These are phyloP conservation scores for Pseudonectria buxi DNA, from an alignment of 2,329 filamentous ascomycete species.

Conservation along the genomic window DNA sequence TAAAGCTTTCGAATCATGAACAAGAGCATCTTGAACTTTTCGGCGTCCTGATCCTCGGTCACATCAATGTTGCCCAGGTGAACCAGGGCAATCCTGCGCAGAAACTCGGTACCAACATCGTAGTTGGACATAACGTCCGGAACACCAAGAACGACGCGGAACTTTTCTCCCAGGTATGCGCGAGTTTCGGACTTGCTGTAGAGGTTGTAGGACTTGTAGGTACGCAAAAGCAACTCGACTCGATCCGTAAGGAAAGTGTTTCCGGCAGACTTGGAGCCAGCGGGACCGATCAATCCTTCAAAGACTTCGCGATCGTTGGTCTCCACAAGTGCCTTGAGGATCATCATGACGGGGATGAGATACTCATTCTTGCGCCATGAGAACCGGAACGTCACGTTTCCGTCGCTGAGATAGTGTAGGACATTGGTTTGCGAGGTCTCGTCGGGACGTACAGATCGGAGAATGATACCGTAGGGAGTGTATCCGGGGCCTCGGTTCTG, in stretches of 20 bases:
- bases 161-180: slow-evolving; percentile 83
- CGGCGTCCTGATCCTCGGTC: slow-evolving; percentile 72
- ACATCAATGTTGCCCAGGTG: slow-evolving; percentile 84
- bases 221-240: slow-evolving; percentile 83
- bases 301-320: slow-evolving; percentile 97
- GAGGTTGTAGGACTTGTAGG: slow-evolving; percentile 84
- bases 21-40: slow-evolving; percentile 90
- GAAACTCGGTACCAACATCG: slow-evolving; percentile 83
- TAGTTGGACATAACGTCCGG: slow-evolving; percentile 79
- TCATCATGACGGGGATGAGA: slow-evolving; percentile 93
- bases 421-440: slow-evolving; percentile 98
- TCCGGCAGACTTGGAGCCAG: slow-evolving; percentile 67
- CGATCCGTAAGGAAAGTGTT: slow-evolving; percentile 95
- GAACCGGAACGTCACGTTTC: slow-evolving; percentile 94
- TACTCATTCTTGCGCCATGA: slow-evolving; percentile 98
- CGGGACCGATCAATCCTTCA: slow-evolving; percentile 78
- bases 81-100: slow-evolving; percentile 83
- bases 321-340: slow-evolving; percentile 88
- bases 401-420: slow-evolving; percentile 89
- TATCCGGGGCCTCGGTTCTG: slow-evolving; percentile 79
- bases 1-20: slow-evolving; percentile 98
- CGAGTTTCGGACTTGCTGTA: slow-evolving; percentile 78
- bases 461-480: slow-evolving; percentile 82
- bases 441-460: slow-evolving; percentile 90
- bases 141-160: slow-evolving; percentile 79